These are phyloP conservation scores for Tylopilus balloui DNA, from an alignment of 768 basidiomycete genomes.

Conservation along the genomic window DNA sequence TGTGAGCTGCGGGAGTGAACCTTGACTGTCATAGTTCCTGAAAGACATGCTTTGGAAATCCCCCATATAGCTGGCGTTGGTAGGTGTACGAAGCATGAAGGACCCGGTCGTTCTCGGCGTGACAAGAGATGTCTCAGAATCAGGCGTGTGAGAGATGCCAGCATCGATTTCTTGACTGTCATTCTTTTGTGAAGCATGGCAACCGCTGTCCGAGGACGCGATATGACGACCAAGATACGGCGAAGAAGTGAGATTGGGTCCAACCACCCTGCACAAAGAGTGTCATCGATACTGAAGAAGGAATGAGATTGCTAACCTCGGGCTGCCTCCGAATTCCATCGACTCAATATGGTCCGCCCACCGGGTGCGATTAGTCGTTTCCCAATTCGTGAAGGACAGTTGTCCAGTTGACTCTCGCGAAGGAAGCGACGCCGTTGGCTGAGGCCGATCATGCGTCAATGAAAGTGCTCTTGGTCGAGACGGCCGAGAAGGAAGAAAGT, in stretches of 20 bases:
- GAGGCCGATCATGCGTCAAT: slow-evolving; percentile 26
- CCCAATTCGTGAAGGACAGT: slow-evolving; percentile 26
- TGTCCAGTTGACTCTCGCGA: slow-evolving; percentile 29
- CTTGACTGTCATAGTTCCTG: slow-evolving; percentile 20
- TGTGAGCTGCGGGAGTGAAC: slow-evolving; percentile 19
- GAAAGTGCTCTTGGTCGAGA: slow-evolving; percentile 30
- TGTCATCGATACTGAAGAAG: slow-evolving; percentile 4
- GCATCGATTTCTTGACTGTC: slow-evolving; percentile 36
- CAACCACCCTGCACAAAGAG: slow-evolving; percentile 8
- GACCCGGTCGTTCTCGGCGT: slow-evolving; percentile 50
- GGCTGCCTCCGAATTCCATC: slow-evolving; percentile 8
- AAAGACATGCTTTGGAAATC: slow-evolving; percentile 30
- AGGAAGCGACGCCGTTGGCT: slow-evolving; percentile 12
- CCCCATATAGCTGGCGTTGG: slow-evolving; percentile 34
- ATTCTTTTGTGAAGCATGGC: slow-evolving; percentile 13
- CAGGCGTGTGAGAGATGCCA: slow-evolving; percentile 40
- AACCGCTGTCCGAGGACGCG: slow-evolving; percentile 18
- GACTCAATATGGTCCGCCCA: slow-evolving; percentile 17
- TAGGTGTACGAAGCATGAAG: slow-evolving; percentile 47
- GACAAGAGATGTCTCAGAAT: slow-evolving; percentile 44
- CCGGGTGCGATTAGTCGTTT: slow-evolving; percentile 20
- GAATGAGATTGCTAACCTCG: slow-evolving; percentile 13
- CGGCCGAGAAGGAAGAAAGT: slow-evolving; percentile 4
- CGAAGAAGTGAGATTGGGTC: slow-evolving; percentile 9
- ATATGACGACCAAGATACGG: slow-evolving; percentile 12